A percentile compares a stretch with the other conserved stretches of the same genome.
Evolutionary conservation across 2,329 filamentous ascomycete species (phyloP).

Genomic region (Gnomoniopsis sp.): DNA sequence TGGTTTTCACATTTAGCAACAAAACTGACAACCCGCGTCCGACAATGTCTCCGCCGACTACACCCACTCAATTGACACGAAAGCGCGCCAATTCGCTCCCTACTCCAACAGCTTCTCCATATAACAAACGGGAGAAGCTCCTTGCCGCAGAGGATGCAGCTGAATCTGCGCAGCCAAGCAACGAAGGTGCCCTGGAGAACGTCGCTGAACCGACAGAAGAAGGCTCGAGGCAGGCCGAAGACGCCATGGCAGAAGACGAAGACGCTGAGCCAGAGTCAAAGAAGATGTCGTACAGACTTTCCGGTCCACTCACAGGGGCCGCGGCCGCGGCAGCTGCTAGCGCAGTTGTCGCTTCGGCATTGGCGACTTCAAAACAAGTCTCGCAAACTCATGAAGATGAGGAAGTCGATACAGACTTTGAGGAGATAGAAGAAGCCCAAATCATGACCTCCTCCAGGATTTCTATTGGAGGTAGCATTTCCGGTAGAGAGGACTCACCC

Average conservation of each 20-base stretch:
- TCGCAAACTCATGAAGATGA: conserved; percentile 34
- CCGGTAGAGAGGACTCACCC: conserved; percentile 46
- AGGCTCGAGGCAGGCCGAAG: background rate
- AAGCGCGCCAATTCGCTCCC: conserved; percentile 51
- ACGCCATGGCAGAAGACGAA: background rate
- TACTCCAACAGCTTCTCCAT: conserved; percentile 29
- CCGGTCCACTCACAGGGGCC: background rate
- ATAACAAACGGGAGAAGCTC: conserved; percentile 11
- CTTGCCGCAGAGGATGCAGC: background rate
- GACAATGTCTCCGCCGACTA: conserved; percentile 31
- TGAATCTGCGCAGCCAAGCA: conserved; percentile 24
- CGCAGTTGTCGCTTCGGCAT: background rate
- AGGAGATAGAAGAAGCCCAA: conserved; percentile 55
- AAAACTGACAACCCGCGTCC: conserved; percentile 30
- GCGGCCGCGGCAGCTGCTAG: background rate
- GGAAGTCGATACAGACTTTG: conserved; percentile 34
- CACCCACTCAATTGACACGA: conserved; percentile 31
- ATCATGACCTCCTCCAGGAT: conserved; percentile 55
- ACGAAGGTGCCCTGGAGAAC: conserved; percentile 33
- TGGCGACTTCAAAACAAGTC: background rate
- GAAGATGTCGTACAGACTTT: background rate
- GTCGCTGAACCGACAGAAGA: conserved; percentile 17
- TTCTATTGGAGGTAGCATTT: conserved; percentile 37
- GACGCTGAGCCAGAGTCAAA: conserved; percentile 39
- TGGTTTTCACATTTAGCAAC: conserved; percentile 28